Conservation (phyloP, 2,329 filamentous ascomycete species). For the Alternaria gaisen region DNA sequence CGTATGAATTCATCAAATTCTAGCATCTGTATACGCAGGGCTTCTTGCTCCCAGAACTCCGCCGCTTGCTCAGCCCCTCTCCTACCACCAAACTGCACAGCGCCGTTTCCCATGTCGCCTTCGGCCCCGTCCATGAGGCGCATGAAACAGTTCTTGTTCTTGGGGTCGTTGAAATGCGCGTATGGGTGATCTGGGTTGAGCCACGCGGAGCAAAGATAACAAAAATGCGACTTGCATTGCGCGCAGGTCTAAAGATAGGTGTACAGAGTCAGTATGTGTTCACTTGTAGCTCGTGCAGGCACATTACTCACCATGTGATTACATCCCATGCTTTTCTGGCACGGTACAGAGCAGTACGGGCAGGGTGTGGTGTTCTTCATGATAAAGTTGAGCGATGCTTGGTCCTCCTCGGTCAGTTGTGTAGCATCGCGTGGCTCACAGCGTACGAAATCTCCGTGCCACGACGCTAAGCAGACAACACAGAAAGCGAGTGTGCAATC, state of each 20-base stretch:
- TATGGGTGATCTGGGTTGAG: slow-evolving; percentile 84
- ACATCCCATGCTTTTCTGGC: slow-evolving; percentile 69
- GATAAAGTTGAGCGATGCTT: slow-evolving; percentile 86
- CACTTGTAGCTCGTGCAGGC: slow-evolving; percentile 82
- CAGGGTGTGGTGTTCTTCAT: slow-evolving; percentile 83
- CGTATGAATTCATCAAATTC: not conserved
- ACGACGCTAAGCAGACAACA: slow-evolving; percentile 75
- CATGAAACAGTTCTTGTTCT: slow-evolving; percentile 75
- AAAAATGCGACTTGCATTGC: slow-evolving; percentile 90
- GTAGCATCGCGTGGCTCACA: slow-evolving; percentile 70
- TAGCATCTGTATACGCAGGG: slow-evolving; percentile 39
- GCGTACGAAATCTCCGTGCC: slow-evolving; percentile 90
- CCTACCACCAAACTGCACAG: slow-evolving; percentile 54
- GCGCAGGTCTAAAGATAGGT: slow-evolving; percentile 70
- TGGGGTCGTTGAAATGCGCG: slow-evolving; percentile 79
- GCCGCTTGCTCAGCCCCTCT: slow-evolving; percentile 56
- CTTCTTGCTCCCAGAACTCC: slow-evolving; percentile 48
- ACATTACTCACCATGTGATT: slow-evolving; percentile 39
- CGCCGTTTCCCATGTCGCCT: slow-evolving; percentile 68
- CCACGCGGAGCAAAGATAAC: slow-evolving; percentile 92
- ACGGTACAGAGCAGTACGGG: slow-evolving; percentile 83
- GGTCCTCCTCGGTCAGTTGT: slow-evolving; percentile 83
- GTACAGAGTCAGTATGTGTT: slow-evolving; percentile 63
- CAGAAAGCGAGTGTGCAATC: slow-evolving; percentile 82
- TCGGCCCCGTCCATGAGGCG: slow-evolving; percentile 89